These are phyloP conservation scores for Penicillium sp. DNA, from an alignment of 2,329 filamentous ascomycete genomes.

Conservation along the genomic window DNA sequence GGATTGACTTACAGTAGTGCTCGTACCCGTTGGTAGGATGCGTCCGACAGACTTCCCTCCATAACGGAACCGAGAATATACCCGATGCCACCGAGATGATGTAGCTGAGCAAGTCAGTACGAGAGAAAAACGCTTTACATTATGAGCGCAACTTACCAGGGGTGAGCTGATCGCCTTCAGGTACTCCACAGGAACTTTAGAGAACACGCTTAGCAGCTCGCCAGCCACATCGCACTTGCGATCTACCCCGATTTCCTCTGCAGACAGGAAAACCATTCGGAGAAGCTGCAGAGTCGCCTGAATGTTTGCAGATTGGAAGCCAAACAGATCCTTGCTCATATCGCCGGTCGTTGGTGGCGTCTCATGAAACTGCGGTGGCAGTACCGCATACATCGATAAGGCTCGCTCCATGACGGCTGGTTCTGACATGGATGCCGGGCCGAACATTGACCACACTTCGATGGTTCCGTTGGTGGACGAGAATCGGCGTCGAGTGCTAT, in stretches of 20 bases:
- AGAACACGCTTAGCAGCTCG: slow-evolving; percentile 51
- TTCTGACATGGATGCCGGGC: slow-evolving; percentile 28
- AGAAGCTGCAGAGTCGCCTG: slow-evolving; percentile 54
- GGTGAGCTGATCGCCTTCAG: slow-evolving; percentile 54
- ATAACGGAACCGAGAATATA: slow-evolving; percentile 55
- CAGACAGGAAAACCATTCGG: slow-evolving; percentile 52
- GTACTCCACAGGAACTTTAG: slow-evolving; percentile 50
- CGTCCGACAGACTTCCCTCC: slow-evolving; percentile 49
- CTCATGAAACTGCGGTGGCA: slow-evolving; percentile 33
- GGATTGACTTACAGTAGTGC: slow-evolving; percentile 39
- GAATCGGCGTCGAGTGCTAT: slow-evolving; percentile 28
- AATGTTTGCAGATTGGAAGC: slow-evolving; percentile 57
- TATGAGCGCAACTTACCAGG: slow-evolving; percentile 31
- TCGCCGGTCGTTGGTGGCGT: slow-evolving; percentile 36
- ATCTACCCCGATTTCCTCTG: slow-evolving; percentile 43
- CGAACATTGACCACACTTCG: slow-evolving; percentile 32
- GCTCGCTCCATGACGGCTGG: slow-evolving; percentile 33
- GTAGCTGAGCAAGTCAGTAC: slow-evolving; percentile 33
- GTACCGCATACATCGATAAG: slow-evolving; percentile 28
- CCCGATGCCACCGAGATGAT: slow-evolving; percentile 56
- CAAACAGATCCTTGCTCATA: slow-evolving; percentile 44
- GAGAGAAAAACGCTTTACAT: background rate
- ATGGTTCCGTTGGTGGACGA: slow-evolving; percentile 30
- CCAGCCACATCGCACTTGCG: slow-evolving; percentile 53
- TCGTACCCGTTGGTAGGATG: slow-evolving; percentile 48